A percentile compares a stretch with the other conserved stretches of the same genome.
phyloP scores from a whole-genome alignment of 2,329 filamentous ascomycete genomes.

The Pseudocercospora ulei region DNA sequence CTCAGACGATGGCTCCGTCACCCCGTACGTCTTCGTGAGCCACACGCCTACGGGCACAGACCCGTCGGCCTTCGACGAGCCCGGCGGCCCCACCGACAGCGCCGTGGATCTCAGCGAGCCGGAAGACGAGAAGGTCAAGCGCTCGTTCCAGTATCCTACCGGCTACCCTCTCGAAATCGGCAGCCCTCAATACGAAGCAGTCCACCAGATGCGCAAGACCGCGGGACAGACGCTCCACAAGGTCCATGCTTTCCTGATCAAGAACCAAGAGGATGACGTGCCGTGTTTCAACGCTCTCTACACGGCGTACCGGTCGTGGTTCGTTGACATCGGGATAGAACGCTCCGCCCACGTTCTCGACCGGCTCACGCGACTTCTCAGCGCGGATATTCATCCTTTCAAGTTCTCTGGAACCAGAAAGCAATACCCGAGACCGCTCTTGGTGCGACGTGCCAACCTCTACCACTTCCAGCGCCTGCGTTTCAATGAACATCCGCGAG shows the following conservation, averaged over 20 bases:
- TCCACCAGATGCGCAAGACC: conserved; percentile 71
- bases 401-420: conserved; percentile 90
- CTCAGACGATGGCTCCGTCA: conserved; percentile 43
- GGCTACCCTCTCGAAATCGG: conserved; percentile 66
- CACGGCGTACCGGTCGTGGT: conserved; percentile 88
- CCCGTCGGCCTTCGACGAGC: conserved; percentile 23
- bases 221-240: conserved; percentile 71
- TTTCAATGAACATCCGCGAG: conserved; percentile 80
- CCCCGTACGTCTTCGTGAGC: conserved; percentile 37
- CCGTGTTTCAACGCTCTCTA: conserved; percentile 89
- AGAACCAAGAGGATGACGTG: conserved; percentile 88
- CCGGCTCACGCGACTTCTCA: conserved; percentile 71
- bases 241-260: conserved; percentile 72
- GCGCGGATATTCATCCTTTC: conserved; percentile 80
- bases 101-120: conserved; percentile 52
- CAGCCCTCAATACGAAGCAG: conserved; percentile 58
- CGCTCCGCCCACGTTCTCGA: conserved; percentile 88
- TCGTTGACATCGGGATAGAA: conserved; percentile 94
- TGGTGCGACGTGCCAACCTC: conserved; percentile 84
- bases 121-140: conserved; percentile 72
- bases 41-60: conserved; percentile 46
- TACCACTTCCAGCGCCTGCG: conserved; percentile 91
- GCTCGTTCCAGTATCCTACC: conserved; percentile 77
- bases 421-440: conserved; percentile 80
- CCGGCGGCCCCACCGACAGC: conserved; percentile 42